phyloP scores from a whole-genome alignment of 805 yeast species.

The Ogataea ramenticola region DNA sequence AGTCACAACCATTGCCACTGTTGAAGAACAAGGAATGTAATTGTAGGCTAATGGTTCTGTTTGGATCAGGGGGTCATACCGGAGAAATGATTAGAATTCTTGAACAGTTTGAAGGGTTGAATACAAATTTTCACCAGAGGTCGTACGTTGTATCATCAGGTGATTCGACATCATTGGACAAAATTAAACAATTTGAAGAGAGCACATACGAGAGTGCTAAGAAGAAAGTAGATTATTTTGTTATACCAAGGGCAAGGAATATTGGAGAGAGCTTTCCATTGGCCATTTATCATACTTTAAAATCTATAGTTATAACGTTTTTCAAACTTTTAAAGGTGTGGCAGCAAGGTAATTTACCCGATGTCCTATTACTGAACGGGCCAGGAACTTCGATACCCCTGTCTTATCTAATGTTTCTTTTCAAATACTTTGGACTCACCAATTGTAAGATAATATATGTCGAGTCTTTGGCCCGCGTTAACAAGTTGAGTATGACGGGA shows the following conservation, averaged over 20 bases:
- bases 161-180: constrained; percentile 36
- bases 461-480: constrained; percentile 83
- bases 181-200: constrained; percentile 32
- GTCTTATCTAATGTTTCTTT: constrained; percentile 45
- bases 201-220: constrained; percentile 2
- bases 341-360: constrained; percentile 14
- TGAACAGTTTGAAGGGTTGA: constrained; percentile 24
- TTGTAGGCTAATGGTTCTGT: constrained; percentile 37
- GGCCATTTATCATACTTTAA: constrained; percentile 26
- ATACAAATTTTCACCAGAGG: constrained; percentile 14
- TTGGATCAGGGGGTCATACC: constrained; percentile 96
- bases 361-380: constrained; percentile 50
- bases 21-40: too few species aligned
- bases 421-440: constrained; percentile 40
- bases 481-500: constrained; percentile 71
- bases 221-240: constrained; percentile 16
- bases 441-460: constrained; percentile 63
- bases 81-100: constrained; percentile 87
- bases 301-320: constrained; percentile 22
- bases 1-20: too few species aligned
- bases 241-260: constrained; percentile 28
- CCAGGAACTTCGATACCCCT: constrained; percentile 79
- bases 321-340: constrained; percentile 4
- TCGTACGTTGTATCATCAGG: constrained; percentile 34
- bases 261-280: constrained; percentile 29